Evolutionary conservation across 495 filamentous ascomycete genomes (phyloP), one percentile per base, ranked within the genome.

Genomic region (Schizothecium vesticola): DNA sequence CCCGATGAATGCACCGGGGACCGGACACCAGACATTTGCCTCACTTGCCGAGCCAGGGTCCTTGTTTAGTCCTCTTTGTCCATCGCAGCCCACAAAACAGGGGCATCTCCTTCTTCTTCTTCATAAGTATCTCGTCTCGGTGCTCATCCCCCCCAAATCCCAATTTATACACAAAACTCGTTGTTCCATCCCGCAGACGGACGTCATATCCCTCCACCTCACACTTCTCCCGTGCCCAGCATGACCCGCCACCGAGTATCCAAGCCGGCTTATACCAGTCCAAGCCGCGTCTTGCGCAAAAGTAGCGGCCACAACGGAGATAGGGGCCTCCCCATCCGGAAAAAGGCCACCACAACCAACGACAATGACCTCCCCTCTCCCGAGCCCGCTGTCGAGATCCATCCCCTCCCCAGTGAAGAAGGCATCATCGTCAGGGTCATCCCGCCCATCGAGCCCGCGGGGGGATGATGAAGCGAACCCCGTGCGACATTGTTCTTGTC

Each of bases 401-500:
- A 83, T 56, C 73, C 76, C 19, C 51, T 79, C 13, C 61, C 63
- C 6, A 63, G 67, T 0, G 24, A 68, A 1, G 75, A 77, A 12
- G 80, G 78, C 4, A 55, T 83, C 4, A 36, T 83, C 8, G 69
- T 83, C 66, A 79, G 75, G 62, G 68, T 83, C 24, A 70, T 73
- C 21, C 78, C 80, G 0, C 82, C 80, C 16, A 59, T 19, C 19
- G 60, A 71, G 24, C 79, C 80, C n/a, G 51, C 21, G 1, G 23
- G 68, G 12, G 10, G 58, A 23, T 43, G 13, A 33, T 75, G 21
- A 36, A 63, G 33, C 79, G 80, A 68, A 66, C 79, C 11, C 77
- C 81, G 3, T 80, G 78, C 73, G 82, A 84, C 63, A 76, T 84
- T 23, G 81, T 83, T 0, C 70, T 84, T 1, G 81, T 77, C 21